Percentiles rank a stretch among this genome's conserved stretches.
Conservation (phyloP, 371 early-diverging fungal species). For the Smittium culicis region DNA sequence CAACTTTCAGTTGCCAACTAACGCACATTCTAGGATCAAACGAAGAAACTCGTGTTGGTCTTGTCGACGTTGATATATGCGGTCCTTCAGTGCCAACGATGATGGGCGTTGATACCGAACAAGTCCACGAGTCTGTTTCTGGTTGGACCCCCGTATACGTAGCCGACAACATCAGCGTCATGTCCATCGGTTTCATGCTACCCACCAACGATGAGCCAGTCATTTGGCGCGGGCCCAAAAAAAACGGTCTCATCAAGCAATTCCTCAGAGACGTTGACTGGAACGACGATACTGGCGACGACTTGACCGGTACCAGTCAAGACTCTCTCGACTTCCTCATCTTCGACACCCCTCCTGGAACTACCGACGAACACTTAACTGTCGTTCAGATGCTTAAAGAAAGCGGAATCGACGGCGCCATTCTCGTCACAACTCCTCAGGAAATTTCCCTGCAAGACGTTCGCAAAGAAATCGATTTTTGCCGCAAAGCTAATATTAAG, state of each 20-base stretch:
- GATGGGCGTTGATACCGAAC: constrained; percentile 77
- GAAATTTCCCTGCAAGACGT: constrained; percentile 95
- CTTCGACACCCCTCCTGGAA: constrained; percentile 99
- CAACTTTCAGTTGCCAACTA: constrained; percentile 67
- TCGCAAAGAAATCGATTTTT: constrained; percentile 90
- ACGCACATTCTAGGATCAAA: constrained; percentile 59
- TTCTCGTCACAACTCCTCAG: constrained; percentile 97
- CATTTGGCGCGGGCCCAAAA: constrained; percentile 98
- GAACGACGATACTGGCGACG: constrained; percentile 32
- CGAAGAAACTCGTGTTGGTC: constrained; percentile 56
- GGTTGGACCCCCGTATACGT: constrained; percentile 91
- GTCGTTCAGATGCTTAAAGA: constrained; percentile 65
- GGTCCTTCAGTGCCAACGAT: constrained; percentile 97
- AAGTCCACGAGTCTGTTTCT: constrained; percentile 59
- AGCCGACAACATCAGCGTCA: constrained; percentile 72
- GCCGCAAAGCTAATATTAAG: constrained; percentile 74
- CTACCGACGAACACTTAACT: constrained; percentile 95
- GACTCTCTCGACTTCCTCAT: constrained; percentile 64
- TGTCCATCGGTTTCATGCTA: constrained; percentile 95
- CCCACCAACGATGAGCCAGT: constrained; percentile 82
- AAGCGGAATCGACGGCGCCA: constrained; percentile 71
- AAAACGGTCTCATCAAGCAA: constrained; percentile 89
- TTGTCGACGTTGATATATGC: constrained; percentile 98
- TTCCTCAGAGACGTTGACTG: constrained; percentile 94
- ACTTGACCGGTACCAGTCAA: not conserved